Conservation (phyloP, 23 red algal genomes). For the Rhodosorus marinus region DNA sequence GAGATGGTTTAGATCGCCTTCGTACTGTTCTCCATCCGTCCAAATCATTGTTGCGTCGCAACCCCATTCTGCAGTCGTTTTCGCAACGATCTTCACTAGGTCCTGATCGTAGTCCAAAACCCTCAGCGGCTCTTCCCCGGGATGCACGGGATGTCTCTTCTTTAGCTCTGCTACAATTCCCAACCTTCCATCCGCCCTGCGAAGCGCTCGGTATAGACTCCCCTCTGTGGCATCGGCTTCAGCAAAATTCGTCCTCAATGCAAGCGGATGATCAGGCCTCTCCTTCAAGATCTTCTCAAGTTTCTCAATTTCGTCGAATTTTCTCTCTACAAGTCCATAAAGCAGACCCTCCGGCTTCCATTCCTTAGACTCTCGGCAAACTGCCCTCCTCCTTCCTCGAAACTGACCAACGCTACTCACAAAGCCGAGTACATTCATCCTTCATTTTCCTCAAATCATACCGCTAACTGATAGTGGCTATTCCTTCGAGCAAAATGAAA, state of each 20-base stretch:
- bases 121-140: slow-evolving; percentile 9
- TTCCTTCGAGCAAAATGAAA: no score
- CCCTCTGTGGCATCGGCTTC: slow-evolving; percentile 17
- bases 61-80: slow-evolving; percentile 7
- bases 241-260: slow-evolving; percentile 29
- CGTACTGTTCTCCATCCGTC: slow-evolving; percentile 24
- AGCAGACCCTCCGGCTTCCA: not conserved
- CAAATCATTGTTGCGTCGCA: slow-evolving; percentile 20
- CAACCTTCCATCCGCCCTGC: slow-evolving; percentile 19
- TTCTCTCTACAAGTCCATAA: no score
- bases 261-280: slow-evolving; percentile 58
- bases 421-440: no score
- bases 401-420: no score
- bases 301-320: no score
- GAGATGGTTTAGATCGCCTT: slow-evolving; percentile 1
- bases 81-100: not conserved
- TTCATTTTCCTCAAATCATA: no score
- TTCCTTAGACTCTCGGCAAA: not conserved
- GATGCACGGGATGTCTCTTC: slow-evolving; percentile 1
- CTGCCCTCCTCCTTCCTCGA: not conserved
- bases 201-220: slow-evolving; percentile 18
- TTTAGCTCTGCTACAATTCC: slow-evolving; percentile 40
- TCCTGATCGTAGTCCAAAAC: slow-evolving; percentile 14
- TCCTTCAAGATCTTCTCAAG: slow-evolving; percentile 25
- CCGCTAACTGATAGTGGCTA: no score